Conservation (phyloP, 306 rosid genomes). For the Cajanus cajan region DNA sequence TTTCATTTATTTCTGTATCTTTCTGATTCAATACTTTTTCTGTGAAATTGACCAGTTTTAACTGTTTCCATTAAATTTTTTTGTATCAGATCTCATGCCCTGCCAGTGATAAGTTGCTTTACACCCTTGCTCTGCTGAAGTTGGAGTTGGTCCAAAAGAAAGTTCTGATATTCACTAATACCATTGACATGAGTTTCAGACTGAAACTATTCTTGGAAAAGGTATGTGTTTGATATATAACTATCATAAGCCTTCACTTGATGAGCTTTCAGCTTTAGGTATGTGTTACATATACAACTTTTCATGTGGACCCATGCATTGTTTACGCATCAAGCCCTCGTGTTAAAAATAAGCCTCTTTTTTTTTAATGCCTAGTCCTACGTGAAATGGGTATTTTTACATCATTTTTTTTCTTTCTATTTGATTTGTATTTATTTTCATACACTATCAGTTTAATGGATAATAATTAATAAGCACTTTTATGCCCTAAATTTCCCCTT, state of each 20-base stretch:
- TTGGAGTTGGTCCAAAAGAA: conserved; percentile 89
- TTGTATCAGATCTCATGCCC: conserved; percentile 67
- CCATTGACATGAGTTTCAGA: conserved; percentile 82
- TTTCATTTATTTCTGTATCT: background rate
- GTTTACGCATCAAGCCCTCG: background rate
- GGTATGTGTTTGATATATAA: conserved; percentile 46
- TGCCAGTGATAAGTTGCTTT: conserved; percentile 70
- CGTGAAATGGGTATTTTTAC: background rate
- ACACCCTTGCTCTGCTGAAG: conserved; percentile 80
- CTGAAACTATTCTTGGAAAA: conserved; percentile 82
- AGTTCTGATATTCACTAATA: conserved; percentile 81
- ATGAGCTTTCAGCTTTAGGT: background rate
- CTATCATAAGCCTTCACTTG: background rate
- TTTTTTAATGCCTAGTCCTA: background rate
- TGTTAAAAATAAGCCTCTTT: background rate
- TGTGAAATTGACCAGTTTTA: background rate
- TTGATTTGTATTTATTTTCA: background rate
- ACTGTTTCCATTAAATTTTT: conserved; percentile 16
- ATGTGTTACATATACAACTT: background rate
- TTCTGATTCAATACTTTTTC: conserved; percentile 16
- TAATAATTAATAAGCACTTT: background rate
- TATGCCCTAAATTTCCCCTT: background rate
- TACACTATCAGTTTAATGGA: background rate
- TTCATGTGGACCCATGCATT: background rate
- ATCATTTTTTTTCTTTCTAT: background rate